Conservation (phyloP, 1,284 basidiomycete genomes). For the Malassezia furfur region DNA sequence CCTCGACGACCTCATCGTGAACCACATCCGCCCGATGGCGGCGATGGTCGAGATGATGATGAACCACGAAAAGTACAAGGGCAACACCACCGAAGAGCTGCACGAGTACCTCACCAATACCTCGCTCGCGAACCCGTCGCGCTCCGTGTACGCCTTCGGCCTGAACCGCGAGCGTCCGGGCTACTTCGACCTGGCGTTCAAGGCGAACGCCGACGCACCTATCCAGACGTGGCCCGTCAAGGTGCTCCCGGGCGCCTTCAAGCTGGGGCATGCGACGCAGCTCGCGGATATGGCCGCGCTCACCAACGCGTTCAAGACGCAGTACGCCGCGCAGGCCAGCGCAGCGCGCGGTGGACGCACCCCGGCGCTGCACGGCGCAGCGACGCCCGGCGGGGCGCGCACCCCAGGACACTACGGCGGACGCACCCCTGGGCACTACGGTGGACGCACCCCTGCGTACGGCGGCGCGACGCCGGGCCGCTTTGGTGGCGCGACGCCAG, state of each 20-base stretch:
- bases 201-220: constrained; percentile 57
- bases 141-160: constrained; percentile 91
- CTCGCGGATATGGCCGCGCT: constrained; percentile 40
- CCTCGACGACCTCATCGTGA: constrained; percentile 93
- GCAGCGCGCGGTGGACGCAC: constrained; percentile 29
- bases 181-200: constrained; percentile 85
- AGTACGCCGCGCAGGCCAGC: constrained; percentile 38
- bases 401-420: constrained; percentile 11
- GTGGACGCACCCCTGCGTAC: constrained; percentile 12
- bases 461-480: constrained; percentile 14
- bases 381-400: constrained; percentile 22
- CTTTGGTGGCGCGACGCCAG: constrained; percentile 4
- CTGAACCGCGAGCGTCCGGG: constrained; percentile 82
- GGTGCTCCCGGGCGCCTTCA: constrained; percentile 43
- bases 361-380: constrained; percentile 24
- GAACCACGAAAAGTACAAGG: constrained; percentile 91
- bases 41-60: constrained; percentile 89
- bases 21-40: constrained; percentile 88
- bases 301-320: constrained; percentile 47
- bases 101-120: constrained; percentile 39
- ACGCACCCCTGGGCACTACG: constrained; percentile 15
- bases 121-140: constrained; percentile 79
- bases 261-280: constrained; percentile 41
- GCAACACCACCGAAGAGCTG: constrained; percentile 72
- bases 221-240: constrained; percentile 49